Percentiles rank a stretch among this genome's conserved stretches.
Evolutionary conservation across 2,329 filamentous ascomycete species (phyloP).

Genomic region (Emericellopsis cladophorae): DNA sequence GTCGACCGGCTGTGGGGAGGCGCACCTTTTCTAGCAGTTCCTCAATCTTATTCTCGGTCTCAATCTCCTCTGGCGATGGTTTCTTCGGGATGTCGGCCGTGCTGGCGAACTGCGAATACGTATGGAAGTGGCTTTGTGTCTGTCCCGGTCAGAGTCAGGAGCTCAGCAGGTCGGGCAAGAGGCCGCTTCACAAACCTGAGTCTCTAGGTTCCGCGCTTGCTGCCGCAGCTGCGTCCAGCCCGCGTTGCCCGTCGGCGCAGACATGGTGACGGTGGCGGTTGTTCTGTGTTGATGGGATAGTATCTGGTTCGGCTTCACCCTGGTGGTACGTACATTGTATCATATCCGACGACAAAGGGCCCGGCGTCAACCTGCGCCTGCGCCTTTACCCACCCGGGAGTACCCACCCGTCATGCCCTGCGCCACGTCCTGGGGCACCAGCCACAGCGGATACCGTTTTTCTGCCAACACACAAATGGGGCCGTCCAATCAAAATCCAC

Average conservation of each 20-base stretch:
- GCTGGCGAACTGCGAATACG: constrained; percentile 83
- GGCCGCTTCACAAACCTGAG: constrained; percentile 54
- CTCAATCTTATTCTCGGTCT: constrained; percentile 68
- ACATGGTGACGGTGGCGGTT: constrained; percentile 24
- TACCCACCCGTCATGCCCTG: too few relatives aligned
- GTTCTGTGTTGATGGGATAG: neutral
- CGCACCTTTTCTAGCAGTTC: constrained; percentile 71
- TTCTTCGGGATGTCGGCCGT: constrained; percentile 68
- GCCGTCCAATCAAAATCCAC: constrained; percentile 4
- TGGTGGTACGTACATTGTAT: neutral
- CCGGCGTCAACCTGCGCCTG: too few relatives aligned
- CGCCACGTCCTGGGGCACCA: constrained; percentile 3
- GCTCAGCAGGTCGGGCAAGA: neutral
- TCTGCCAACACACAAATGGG: too few relatives aligned
- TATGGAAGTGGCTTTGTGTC: constrained; percentile 75
- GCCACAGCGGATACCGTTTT: constrained; percentile 7
- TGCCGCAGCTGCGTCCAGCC: constrained; percentile 93
- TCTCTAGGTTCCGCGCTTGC: constrained; percentile 78
- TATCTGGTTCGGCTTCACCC: neutral
- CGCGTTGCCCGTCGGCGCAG: constrained; percentile 38
- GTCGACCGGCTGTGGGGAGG: neutral
- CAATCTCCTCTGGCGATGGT: constrained; percentile 72
- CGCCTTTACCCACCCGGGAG: too few relatives aligned
- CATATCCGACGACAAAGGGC: too few relatives aligned
- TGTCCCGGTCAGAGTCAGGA: constrained; percentile 21